Evolutionary conservation across 2,329 filamentous ascomycete genomes (phyloP), one percentile per base, ranked within the genome.

Genomic region (Colletotrichum tropicale): DNA sequence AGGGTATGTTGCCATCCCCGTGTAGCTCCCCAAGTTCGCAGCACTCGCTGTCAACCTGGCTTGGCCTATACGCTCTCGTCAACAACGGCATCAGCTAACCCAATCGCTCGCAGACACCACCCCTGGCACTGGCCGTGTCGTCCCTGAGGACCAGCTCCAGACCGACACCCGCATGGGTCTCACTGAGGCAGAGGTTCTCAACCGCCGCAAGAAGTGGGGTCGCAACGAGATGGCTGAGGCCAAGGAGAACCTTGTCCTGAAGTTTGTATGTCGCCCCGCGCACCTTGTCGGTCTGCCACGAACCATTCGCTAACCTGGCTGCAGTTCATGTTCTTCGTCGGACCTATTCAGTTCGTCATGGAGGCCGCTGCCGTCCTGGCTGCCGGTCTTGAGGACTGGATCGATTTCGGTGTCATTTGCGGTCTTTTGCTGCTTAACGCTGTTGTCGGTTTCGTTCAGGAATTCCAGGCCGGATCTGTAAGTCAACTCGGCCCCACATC

Each of bases 311-410:
- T 60, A 55, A 61, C 38, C 24, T 34, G 6, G 16, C 30, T 15
- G 15, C 34, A 76, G 74, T 74, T 92, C 81, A 89, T 90, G 80
- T 97, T 94, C 88, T 98, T 98, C 85, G 88, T 97, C 71, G 96
- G 96, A 79, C 96, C 96, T 28, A 96, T 98, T 79, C 95, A 98
- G 84, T 96, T 96, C 86, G 95, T 98, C 83, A 98, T 98, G 95
- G 94, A 96, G 92, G 90, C 92, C 85, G 94, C 95, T 77, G 94
- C 94, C 80, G 89, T 96, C 82, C 90, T 98, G 75, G 95, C 95
- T 83, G 94, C 94, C 77, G 94, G 94, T 92, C 91, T 98, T 56
- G 86, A 94, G 85, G 94, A 97, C 81, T 98, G 95, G 95, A 94
- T 98, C 78, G 95, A 98, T 88, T 96, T 98, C 82, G 95, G 95